Conservation (phyloP, 768 basidiomycete species). For the Suillus subaureus region DNA sequence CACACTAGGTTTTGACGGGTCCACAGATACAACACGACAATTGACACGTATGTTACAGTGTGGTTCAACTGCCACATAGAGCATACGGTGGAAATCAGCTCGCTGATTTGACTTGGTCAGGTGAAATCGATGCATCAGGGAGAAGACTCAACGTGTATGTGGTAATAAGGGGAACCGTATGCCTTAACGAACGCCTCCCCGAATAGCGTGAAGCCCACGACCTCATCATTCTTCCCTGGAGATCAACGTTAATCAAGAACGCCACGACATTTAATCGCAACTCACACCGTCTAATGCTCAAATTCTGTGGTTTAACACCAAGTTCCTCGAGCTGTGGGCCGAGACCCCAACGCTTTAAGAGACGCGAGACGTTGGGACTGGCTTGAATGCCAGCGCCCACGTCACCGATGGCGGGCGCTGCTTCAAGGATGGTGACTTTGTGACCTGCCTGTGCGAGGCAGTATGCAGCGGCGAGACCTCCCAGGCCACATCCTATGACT, state of each 20-base stretch:
- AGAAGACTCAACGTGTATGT: slow-evolving; percentile 34
- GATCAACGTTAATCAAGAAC: background rate
- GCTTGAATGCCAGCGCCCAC: slow-evolving; percentile 59
- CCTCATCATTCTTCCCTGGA: slow-evolving; percentile 36
- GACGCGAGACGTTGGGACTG: slow-evolving; percentile 42
- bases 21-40: slow-evolving; percentile 38
- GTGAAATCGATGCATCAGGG: background rate
- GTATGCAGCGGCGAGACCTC: slow-evolving; percentile 50
- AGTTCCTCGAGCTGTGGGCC: slow-evolving; percentile 40
- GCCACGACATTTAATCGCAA: background rate
- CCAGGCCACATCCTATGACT: slow-evolving; percentile 55
- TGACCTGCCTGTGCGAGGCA: slow-evolving; percentile 50
- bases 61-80: slow-evolving; percentile 38
- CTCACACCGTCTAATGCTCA: slow-evolving; percentile 48
- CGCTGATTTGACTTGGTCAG: slow-evolving; percentile 26
- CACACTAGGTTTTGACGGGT: slow-evolving; percentile 36
- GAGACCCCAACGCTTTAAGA: slow-evolving; percentile 56
- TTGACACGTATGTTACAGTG: slow-evolving; percentile 39
- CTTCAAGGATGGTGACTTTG: slow-evolving; percentile 50
- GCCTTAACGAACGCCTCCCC: slow-evolving; percentile 33
- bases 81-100: slow-evolving; percentile 49
- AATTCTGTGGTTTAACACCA: slow-evolving; percentile 40
- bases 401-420: slow-evolving; percentile 41
- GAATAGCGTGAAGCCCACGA: slow-evolving; percentile 39
- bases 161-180: slow-evolving; percentile 38